Evolutionary conservation across 176 grass and related monocot species (phyloP), one percentile per base, ranked within the genome.

Genomic region (Otatea glauca): DNA sequence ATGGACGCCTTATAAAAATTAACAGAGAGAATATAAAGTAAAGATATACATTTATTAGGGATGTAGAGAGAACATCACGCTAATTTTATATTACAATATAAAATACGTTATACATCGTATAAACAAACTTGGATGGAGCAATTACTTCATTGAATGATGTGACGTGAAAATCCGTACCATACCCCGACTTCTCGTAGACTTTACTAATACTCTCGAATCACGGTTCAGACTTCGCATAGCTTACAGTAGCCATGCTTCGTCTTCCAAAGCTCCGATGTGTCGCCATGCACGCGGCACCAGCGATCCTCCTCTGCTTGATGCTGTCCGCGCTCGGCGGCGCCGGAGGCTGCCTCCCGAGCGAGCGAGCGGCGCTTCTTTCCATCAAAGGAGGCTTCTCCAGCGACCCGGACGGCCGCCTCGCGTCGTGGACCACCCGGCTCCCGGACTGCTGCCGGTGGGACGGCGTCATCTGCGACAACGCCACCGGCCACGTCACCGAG

Each of bases 401-500:
- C 23, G 80, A 71, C 23, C 51, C 80, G 10, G 44, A 82, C 48
- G 67, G 67, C 8, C 67, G 15, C 21, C 67, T 82, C 37, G 54
- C 80, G 37, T 82, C 80, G 2, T 82, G 80, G 66, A 29, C 35
- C 32, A 51, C 29, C 20, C 18, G 38, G 9, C 43, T 6, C 0
- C 21, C 32, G 2, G 67, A 82, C n/a, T 82, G 80, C 80, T 82
- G 80, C 51, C 65, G 11, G 2, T 82, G 80, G 67, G 37, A 12
- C 44, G 67, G 80, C 65, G 51, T 82, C 50, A 67, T 35, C 2
- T 82, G 80, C 53, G 34, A 42, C 49, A 69, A 72, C n/a, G 15
- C 44, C 7, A 70, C 65, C 27, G 65, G 79, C 32, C 47, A 56
- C 66, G 79, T 82, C 35, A 43, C 29, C 14, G 29, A 74, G 69